Conservation (phyloP, 768 basidiomycete genomes). For the Scleroderma citrinum region DNA sequence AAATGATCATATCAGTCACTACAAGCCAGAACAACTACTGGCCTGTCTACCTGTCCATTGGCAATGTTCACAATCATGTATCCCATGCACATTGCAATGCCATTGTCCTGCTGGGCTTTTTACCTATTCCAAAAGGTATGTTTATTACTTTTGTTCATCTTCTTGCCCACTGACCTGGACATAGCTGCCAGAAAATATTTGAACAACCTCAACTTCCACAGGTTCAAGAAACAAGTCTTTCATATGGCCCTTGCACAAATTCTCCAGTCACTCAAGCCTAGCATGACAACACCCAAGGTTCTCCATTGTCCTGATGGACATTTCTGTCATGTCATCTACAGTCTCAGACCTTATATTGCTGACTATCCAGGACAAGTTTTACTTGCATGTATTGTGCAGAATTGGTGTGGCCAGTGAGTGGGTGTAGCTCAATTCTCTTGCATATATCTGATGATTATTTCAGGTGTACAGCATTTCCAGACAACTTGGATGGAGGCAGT, state of each 20-base stretch:
- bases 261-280: conserved; percentile 17
- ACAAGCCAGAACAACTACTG: conserved; percentile 14
- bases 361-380: conserved; percentile 34
- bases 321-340: conserved; percentile 23
- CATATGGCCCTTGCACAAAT: conserved; percentile 19
- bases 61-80: conserved; percentile 12
- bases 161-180: not conserved
- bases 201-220: conserved; percentile 11
- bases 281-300: conserved; percentile 25
- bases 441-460: not conserved
- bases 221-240: conserved; percentile 27
- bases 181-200: conserved; percentile 4
- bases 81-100: conserved; percentile 3
- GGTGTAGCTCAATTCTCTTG: not conserved
- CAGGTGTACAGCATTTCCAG: not conserved
- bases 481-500: not conserved
- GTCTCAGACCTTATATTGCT: conserved; percentile 32
- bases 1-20: conserved; percentile 11
- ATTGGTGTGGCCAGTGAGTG: conserved; percentile 25
- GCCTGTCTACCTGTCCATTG: conserved; percentile 13
- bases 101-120: conserved; percentile 12
- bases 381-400: conserved; percentile 26
- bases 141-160: not conserved
- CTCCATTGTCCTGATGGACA: conserved; percentile 21
- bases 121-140: conserved; percentile 29